These are phyloP conservation scores for Coccinonectria pachysandricola DNA, from an alignment of 2,329 filamentous ascomycete species.

Conservation along the genomic window DNA sequence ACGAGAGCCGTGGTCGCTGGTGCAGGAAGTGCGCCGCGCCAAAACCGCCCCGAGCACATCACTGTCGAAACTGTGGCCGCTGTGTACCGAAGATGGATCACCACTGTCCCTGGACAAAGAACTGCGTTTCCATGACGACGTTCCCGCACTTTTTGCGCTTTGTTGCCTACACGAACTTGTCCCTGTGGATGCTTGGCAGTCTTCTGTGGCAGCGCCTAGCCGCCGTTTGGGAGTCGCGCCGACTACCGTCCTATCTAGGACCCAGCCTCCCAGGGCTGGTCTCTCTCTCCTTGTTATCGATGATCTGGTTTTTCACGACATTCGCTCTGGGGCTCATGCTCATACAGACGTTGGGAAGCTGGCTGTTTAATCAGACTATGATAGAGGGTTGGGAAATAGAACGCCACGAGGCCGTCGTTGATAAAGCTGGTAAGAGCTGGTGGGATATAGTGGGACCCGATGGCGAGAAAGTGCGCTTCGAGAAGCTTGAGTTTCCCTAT, in stretches of 20 bases:
- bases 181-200: conserved; percentile 51
- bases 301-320: conserved; percentile 48
- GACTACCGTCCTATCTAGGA: conserved; percentile 64
- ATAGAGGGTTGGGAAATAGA: conserved; percentile 73
- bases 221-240: conserved; percentile 53
- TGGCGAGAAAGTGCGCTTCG: conserved; percentile 37
- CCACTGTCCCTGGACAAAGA: conserved; percentile 77
- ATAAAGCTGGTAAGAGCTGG: conserved; percentile 35
- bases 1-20: conserved; percentile 50
- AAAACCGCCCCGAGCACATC: conserved; percentile 70
- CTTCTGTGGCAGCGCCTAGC: conserved; percentile 50
- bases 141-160: conserved; percentile 79
- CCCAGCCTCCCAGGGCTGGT: conserved; percentile 50
- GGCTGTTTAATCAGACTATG: conserved; percentile 62
- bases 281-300: conserved; percentile 48
- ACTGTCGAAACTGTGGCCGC: conserved; percentile 65
- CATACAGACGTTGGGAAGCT: conserved; percentile 48
- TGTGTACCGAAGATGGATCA: conserved; percentile 78
- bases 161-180: conserved; percentile 55
- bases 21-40: conserved; percentile 65
- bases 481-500: conserved; percentile 69
- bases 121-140: conserved; percentile 73
- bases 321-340: conserved; percentile 57
- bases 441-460: conserved; percentile 29
- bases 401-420: conserved; percentile 47